A percentile compares a stretch with the other conserved stretches of the same genome.
Conservation (phyloP, 345 rosid genomes). For the Moringa oleifera region DNA sequence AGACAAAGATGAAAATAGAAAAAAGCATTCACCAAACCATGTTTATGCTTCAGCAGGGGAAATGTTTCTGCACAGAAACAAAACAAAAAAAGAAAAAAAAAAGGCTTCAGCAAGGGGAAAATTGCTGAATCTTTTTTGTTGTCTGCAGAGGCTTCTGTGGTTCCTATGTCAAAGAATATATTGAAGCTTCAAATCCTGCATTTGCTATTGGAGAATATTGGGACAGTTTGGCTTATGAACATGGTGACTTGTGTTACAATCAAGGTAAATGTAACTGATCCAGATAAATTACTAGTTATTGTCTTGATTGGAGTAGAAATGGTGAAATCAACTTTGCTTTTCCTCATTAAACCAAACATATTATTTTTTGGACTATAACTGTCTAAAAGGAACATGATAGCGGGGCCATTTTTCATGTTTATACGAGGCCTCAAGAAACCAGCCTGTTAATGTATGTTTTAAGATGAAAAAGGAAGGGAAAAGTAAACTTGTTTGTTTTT, state of each 20-base stretch:
- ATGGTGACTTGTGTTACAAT: slow-evolving; percentile 45
- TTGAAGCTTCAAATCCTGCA: slow-evolving; percentile 42
- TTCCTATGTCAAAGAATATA: slow-evolving; percentile 42
- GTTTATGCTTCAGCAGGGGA: neutral
- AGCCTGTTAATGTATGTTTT: neutral
- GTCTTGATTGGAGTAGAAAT: neutral
- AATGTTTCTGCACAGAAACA: too few relatives aligned
- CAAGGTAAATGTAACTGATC: slow-evolving; percentile 26
- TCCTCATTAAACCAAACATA: too few relatives aligned
- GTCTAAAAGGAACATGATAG: neutral
- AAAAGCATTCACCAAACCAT: neutral
- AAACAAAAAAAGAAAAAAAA: too few relatives aligned
- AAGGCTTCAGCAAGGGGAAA: too few relatives aligned
- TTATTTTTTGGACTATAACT: neutral
- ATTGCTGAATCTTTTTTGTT: slow-evolving; percentile 1
- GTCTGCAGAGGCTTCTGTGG: slow-evolving; percentile 44
- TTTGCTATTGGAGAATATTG: slow-evolving; percentile 53
- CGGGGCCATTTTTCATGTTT: neutral
- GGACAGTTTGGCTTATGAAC: slow-evolving; percentile 45
- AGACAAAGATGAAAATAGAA: too few relatives aligned
- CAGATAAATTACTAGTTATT: too few relatives aligned
- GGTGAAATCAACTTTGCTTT: neutral
- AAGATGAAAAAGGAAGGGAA: too few relatives aligned
- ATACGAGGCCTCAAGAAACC: neutral
- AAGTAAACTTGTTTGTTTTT: too few relatives aligned